These are phyloP conservation scores for Chaetomium cochliodes DNA, from an alignment of 495 filamentous ascomycete genomes.

Conservation along the genomic window DNA sequence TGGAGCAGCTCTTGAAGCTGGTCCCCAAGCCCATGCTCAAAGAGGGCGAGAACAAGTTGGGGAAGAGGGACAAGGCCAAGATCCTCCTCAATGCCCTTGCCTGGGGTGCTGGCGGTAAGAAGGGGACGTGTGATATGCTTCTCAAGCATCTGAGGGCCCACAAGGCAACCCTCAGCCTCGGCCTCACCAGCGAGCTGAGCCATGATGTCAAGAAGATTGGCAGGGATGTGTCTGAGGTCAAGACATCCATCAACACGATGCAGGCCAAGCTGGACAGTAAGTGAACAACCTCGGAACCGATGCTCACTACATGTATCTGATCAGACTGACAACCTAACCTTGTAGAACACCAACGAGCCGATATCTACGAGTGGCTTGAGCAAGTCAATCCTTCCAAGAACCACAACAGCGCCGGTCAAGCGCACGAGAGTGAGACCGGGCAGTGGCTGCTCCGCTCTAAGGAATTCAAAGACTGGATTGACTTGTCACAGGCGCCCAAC, in stretches of 20 bases:
- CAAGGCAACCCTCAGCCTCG: slow-evolving; percentile 26
- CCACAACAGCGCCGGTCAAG: slow-evolving; percentile 22
- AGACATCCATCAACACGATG: slow-evolving; percentile 8
- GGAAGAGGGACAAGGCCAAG: neutral
- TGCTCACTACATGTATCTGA: too few species aligned
- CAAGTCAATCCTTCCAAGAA: slow-evolving; percentile 19
- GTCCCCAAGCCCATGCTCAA: slow-evolving; percentile 6
- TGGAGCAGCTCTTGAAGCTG: neutral
- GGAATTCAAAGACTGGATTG: slow-evolving; percentile 30
- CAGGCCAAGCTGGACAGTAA: slow-evolving; percentile 2
- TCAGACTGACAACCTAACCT: neutral
- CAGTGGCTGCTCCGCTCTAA: slow-evolving; percentile 27
- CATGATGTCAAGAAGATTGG: neutral
- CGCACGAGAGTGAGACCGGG: slow-evolving; percentile 25
- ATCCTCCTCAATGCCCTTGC: slow-evolving; percentile 15
- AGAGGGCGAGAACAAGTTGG: neutral
- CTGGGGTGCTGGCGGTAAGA: slow-evolving; percentile 29
- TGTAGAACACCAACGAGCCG: neutral
- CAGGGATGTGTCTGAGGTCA: slow-evolving; percentile 6
- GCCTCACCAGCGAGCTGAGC: slow-evolving; percentile 15
- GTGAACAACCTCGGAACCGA: neutral
- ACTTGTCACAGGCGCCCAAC: neutral
- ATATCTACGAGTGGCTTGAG: slow-evolving; percentile 16
- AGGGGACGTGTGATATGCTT: slow-evolving; percentile 25
- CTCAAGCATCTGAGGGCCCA: slow-evolving; percentile 27